Evolutionary conservation across 768 basidiomycete species (phyloP), one percentile per base, ranked within the genome.

Genomic region (Tulasnella sp.): DNA sequence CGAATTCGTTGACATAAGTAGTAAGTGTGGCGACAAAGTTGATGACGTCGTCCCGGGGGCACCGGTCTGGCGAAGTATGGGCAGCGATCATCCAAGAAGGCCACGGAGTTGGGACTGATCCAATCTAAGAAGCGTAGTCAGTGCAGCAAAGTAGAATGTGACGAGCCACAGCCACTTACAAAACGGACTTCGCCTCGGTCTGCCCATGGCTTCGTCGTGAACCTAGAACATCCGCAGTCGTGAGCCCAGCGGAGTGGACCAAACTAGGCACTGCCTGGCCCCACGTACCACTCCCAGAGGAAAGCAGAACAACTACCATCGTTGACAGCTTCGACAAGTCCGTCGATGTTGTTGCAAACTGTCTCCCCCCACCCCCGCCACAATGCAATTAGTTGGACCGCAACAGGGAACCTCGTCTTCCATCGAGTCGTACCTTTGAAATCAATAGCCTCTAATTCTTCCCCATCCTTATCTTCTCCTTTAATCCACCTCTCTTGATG

Each of bases 1-100:
- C 84, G 83, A 97, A 98, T 11, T 81, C 82, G 36, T 85, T 86
- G 25, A 96, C 91, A 80, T 90, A 89, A 5, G 80, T 83, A 6
- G 91, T 88, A 29, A 98, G 87, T 36, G 83, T 82, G 5, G 84
- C 77, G 17, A 98, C 84, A 84, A 97, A 97, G 3, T 82, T 71
- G 22, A 82, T 82, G 17, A 95, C 84, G 0, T 85, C 85, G 1
- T 82, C 80, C 0, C 87, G 77, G 4, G 88, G 82, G 37, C 91
- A 89, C 19, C 91, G 87, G n/a, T 85, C 82, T 22, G 86, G 80
- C 15, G 86, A 85, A 0, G 91, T 91, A 79, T 94, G 91, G 9
- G 94, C 94, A 34, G 93, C 96, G 80, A 99, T 93, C 76, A 93
- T 84, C 97, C 97, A 99, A 0, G 94, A 96, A 17, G 96, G 93